phyloP scores from a whole-genome alignment of 345 rosid species.

The Camelina hispida region DNA sequence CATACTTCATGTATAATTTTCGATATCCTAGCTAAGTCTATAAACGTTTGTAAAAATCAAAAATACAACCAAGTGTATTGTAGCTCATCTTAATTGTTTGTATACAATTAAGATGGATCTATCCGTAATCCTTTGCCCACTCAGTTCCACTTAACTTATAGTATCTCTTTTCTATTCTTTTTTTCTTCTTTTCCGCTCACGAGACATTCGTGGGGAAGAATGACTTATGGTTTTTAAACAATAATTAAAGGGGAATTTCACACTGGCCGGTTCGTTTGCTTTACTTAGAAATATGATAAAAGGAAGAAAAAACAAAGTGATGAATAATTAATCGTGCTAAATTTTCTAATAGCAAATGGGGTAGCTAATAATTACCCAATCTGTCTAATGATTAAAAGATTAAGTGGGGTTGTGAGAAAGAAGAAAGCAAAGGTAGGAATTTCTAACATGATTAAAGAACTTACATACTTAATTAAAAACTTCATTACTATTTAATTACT shows the following conservation, averaged over 20 bases:
- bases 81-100: neutral
- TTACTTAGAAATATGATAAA: constrained; percentile 37
- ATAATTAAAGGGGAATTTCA: constrained; percentile 37
- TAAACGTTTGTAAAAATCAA: constrained; percentile 3
- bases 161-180: neutral
- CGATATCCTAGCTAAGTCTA: neutral
- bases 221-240: constrained; percentile 32
- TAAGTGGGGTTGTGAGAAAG: constrained; percentile 46
- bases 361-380: constrained; percentile 46
- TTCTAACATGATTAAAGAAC: constrained; percentile 33
- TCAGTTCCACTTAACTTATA: constrained; percentile 37
- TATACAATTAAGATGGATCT: constrained; percentile 25
- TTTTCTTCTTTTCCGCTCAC: constrained; percentile 29
- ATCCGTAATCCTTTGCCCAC: constrained; percentile 37
- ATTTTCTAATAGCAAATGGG: constrained; percentile 41
- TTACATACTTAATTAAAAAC: constrained; percentile 21
- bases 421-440: constrained; percentile 33
- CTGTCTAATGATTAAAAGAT: constrained; percentile 44
- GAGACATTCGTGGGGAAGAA: constrained; percentile 46
- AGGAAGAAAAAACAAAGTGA: constrained; percentile 36
- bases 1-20: no score
- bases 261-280: constrained; percentile 40
- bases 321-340: constrained; percentile 37
- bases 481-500: neutral
- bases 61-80: no score